Evolutionary conservation across 495 filamentous ascomycete species (phyloP), one percentile per base, ranked within the genome.

Genomic region (Sordaria brevicollis): DNA sequence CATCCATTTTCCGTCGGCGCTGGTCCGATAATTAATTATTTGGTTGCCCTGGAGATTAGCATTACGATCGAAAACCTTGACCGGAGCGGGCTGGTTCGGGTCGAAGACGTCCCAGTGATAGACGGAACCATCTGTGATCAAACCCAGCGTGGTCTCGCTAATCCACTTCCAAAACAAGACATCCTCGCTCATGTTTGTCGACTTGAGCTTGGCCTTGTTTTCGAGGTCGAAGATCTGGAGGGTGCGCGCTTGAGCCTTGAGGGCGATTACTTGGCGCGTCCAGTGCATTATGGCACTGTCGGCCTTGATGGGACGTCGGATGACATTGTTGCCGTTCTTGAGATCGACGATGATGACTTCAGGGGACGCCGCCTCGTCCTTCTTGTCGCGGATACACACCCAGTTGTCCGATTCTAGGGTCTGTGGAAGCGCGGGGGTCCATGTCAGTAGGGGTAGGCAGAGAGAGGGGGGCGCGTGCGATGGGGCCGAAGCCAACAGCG

Each of bases 211-310:
- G 75, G 89, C 84, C 82, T 97, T 97, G 68, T 88, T 86, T 65
- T 86, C 87, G 67, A 99, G 86, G 80, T 99, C 93, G 83, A 99
- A 99, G 75, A 99, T 97, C 83, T 99, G 95, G 41, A 99, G 88
- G 70, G 96, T 98, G 70, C 93, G 88, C 66, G 87, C 86, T 76
- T 96, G 92, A 36, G 95, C 96, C 80, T 93, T 94, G 70, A 99
- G 87, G 57, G 96, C 95, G 78, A 99, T 98, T 80, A 98, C 94
- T 79, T 95, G 92, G 78, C 90, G 90, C 74, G 84, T 88, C 92
- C 93, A 97, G 87, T 99, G 95, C 95, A 99, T 97, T 78, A 99
- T 97, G 71, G 95, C 96, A 88, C 93, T 97, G 84, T 99, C 95
- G 74, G 95, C 96, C 83, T 97, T 98, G 85, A 99, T 99, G 9